Base-by-base conservation (phyloP, 768 basidiomycete species). In the Naganishia randhawae region DNA sequence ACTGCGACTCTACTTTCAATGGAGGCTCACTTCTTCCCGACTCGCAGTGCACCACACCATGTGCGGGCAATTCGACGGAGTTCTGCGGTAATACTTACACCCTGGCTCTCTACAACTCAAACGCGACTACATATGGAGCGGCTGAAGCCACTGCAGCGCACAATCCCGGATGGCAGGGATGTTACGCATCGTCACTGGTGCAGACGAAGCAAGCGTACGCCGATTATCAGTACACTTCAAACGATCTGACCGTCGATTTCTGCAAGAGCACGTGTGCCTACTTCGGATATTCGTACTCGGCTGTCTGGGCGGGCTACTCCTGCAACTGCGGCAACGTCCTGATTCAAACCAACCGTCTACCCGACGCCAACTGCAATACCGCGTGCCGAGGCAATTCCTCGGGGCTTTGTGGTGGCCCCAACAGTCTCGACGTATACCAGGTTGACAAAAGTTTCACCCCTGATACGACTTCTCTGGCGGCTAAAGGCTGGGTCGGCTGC, bases 1-100 rank as follows among this genome's bases (percentile, higher is more conserved):
- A 64, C 39, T 69, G 68, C 51, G 68, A 63, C 22, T 53, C 63
- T 37, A 31, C 16, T 17, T 68, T 70, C 63, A 63, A 37, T 13
- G 68, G 68, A 17, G 68, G 68, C 5, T 50, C 64, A 31, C 31
- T 32, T 17, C 31, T 62, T 31, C 72, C 74, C 35, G 53, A 33
- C 55, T 65, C 65, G 41, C 54, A 64, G 33, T 78, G 77, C 66
- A 64, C 63, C 19, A 52, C 37, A 13, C 25, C 69, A 6, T 78
- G 77, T 65, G 19, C 63, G 1, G 77, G 77, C 35, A 72, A 74
- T 33, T 42, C 66, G 17, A 71, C 57, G 50, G 61, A 69, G 29
- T 63, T 65, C 39, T 74, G 73, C 51, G 73, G 73, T 42, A 67
- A 55, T 17, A 3, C 39, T 42, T 37, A 45, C 35, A 67, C 48